Conservation (phyloP, 768 basidiomycete species). For the Serendipita sp. region DNA sequence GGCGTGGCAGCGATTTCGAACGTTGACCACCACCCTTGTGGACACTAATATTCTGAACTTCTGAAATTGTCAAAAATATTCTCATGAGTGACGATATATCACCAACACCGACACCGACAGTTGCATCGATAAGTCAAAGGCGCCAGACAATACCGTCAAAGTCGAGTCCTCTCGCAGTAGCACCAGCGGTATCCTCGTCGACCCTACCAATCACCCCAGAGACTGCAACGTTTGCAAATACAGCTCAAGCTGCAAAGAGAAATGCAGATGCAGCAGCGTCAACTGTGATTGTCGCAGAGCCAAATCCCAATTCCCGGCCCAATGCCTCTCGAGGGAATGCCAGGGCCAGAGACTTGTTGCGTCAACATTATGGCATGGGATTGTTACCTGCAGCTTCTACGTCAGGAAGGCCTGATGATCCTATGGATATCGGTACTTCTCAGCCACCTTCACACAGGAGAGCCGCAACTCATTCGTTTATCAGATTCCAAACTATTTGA, state of each 20-base stretch:
- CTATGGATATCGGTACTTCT: conserved; percentile 58
- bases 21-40: not conserved
- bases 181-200: not conserved
- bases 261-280: not conserved
- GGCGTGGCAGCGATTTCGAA: not conserved
- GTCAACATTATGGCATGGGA: conserved; percentile 78
- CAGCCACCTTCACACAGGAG: not conserved
- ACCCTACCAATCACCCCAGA: not conserved
- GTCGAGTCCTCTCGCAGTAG: not conserved
- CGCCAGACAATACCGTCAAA: not conserved
- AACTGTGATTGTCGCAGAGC: not conserved
- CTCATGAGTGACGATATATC: not conserved
- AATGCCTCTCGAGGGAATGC: conserved; percentile 26
- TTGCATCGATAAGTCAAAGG: not conserved
- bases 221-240: conserved; percentile 1
- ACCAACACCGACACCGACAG: not conserved
- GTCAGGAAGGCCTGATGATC: conserved; percentile 43
- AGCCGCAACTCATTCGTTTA: conserved; percentile 6
- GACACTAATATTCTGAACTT: not conserved
- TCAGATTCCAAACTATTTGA: conserved; percentile 71
- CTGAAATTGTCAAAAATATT: not conserved
- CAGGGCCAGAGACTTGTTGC: conserved; percentile 56
- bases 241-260: not conserved
- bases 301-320: conserved; percentile 14
- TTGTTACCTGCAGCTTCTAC: conserved; percentile 52